Evolutionary conservation across 352 stramenopile species (phyloP).

Genomic region (Pythium sukuiense): DNA sequence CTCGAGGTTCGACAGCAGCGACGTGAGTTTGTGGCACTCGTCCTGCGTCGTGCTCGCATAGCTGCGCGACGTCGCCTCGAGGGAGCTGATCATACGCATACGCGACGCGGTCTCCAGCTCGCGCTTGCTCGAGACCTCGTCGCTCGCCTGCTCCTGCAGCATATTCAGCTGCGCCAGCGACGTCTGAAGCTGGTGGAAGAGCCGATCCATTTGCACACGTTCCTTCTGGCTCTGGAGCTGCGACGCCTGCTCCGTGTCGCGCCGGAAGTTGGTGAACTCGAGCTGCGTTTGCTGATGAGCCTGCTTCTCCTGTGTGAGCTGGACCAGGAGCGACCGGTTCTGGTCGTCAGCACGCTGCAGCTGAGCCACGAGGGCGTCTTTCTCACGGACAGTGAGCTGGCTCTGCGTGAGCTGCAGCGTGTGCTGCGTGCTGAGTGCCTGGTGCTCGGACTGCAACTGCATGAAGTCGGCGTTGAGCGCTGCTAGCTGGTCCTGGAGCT

Average conservation of each 20-base stretch:
- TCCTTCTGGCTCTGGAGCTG: constrained; percentile 42
- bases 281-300: constrained; percentile 33
- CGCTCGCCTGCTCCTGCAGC: constrained; percentile 40
- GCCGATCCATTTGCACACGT: constrained; percentile 43
- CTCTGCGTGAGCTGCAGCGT: constrained; percentile 30
- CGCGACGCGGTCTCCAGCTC: constrained; percentile 55
- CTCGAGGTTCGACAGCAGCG: constrained; percentile 53
- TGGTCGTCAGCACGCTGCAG: constrained; percentile 36
- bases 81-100: constrained; percentile 58
- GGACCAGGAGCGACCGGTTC: constrained; percentile 23
- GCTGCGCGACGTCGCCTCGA: constrained; percentile 58
- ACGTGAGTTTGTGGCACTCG: constrained; percentile 56
- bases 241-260: constrained; percentile 40
- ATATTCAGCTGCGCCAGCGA: constrained; percentile 53
- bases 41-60: constrained; percentile 57
- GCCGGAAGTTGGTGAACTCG: constrained; percentile 30
- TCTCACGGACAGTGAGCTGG: constrained; percentile 34
- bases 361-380: constrained; percentile 28
- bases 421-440: constrained; percentile 26
- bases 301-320: constrained; percentile 34
- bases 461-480: constrained; percentile 18
- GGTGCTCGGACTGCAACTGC: constrained; percentile 18
- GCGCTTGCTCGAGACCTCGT: constrained; percentile 37
- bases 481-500: constrained; percentile 25
- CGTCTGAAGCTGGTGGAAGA: constrained; percentile 54